Percentiles rank a stretch among this genome's conserved stretches.
phyloP scores from a whole-genome alignment of 306 rosid species.

The Cucurbita ficifolia region DNA sequence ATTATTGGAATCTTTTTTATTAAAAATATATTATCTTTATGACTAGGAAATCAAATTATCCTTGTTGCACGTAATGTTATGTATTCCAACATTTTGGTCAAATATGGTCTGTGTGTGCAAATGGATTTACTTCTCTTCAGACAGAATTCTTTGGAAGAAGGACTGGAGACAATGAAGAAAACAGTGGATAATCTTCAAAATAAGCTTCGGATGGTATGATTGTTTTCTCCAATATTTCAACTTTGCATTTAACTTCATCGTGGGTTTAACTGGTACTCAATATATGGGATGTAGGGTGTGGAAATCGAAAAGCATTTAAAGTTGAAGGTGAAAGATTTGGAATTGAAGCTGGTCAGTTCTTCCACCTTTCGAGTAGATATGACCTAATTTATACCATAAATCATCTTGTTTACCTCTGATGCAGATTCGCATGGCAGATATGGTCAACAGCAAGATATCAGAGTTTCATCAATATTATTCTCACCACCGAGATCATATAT shows the following conservation, averaged over 20 bases:
- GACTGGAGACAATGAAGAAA: constrained; percentile 49
- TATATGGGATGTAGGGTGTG: constrained; percentile 56
- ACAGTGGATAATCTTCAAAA: constrained; percentile 52
- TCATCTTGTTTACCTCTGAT: constrained; percentile 15
- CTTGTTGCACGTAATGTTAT: background rate
- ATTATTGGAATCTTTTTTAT: background rate
- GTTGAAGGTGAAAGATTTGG: constrained; percentile 49
- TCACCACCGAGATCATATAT: constrained; percentile 34
- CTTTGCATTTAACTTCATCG: background rate
- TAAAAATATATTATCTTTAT: background rate
- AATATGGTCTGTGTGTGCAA: constrained; percentile 27
- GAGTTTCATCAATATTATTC: constrained; percentile 42
- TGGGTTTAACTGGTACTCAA: constrained; percentile 4
- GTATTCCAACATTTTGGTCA: constrained; percentile 10
- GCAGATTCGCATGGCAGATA: constrained; percentile 41
- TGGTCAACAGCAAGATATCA: constrained; percentile 34
- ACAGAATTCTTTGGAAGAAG: constrained; percentile 93
- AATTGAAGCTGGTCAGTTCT: constrained; percentile 64
- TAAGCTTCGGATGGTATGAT: constrained; percentile 69
- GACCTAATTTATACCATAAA: constrained; percentile 7
- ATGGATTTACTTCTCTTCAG: constrained; percentile 80
- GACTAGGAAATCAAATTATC: background rate
- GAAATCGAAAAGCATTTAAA: constrained; percentile 90
- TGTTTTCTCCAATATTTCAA: background rate
- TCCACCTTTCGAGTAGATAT: constrained; percentile 3